Percentiles rank a stretch among this genome's conserved stretches.
Conservation (phyloP, 1,284 basidiomycete genomes). For the Cutaneotrichosporon spelunceum region DNA sequence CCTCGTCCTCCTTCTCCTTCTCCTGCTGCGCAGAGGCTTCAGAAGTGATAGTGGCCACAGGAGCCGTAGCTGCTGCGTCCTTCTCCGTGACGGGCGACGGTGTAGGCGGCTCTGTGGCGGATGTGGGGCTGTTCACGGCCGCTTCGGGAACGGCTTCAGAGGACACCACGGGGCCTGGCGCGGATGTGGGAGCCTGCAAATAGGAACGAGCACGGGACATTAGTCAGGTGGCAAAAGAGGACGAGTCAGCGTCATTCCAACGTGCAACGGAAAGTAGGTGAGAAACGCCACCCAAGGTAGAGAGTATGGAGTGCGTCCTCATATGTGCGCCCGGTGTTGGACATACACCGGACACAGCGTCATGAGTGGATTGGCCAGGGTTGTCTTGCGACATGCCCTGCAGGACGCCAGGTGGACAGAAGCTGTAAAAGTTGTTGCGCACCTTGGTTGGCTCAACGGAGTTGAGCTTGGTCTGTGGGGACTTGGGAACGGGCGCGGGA, state of each 20-base stretch:
- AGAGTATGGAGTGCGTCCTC: neutral
- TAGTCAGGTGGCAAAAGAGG: neutral
- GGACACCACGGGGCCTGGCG: neutral
- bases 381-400: neutral
- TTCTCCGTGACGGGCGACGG: neutral
- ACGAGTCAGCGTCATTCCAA: constrained; percentile 4
- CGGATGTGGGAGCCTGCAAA: constrained; percentile 4
- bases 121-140: neutral
- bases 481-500: neutral
- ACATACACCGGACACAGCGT: neutral
- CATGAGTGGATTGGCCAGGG: neutral
- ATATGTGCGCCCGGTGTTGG: neutral
- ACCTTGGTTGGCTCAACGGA: neutral
- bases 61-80: neutral
- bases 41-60: neutral
- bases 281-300: neutral
- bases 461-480: neutral
- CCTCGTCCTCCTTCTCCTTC: neutral
- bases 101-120: neutral
- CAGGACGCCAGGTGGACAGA: neutral
- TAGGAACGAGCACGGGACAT: neutral
- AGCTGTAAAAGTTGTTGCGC: neutral
- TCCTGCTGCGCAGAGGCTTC: neutral
- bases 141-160: neutral
- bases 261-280: neutral